Conservation (phyloP, 1,139 yeast species). For the Geotrichum restrictum region DNA sequence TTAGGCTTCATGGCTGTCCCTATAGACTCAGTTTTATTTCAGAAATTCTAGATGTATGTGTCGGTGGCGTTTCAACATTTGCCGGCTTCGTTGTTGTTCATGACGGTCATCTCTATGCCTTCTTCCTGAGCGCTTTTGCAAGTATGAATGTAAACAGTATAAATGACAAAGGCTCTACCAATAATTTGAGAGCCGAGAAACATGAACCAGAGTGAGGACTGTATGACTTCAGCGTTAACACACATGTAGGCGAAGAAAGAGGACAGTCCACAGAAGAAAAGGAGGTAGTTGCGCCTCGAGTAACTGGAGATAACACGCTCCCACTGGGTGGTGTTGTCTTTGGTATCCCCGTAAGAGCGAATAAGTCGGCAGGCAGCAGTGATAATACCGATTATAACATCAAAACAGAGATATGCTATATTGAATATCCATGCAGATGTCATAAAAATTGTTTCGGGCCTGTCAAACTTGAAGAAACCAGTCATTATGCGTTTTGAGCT, state of each 20-base stretch:
- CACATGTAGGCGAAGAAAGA: neutral
- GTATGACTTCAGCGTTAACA: neutral
- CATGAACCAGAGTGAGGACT: conserved; percentile 1
- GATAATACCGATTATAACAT: neutral
- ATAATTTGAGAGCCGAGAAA: conserved; percentile 2
- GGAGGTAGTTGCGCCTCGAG: neutral
- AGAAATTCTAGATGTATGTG: too few relatives aligned
- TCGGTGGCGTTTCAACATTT: too few relatives aligned
- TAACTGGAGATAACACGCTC: conserved; percentile 5
- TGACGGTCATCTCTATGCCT: too few relatives aligned
- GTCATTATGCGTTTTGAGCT: neutral
- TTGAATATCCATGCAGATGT: neutral
- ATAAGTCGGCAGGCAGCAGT: neutral
- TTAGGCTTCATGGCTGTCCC: too few relatives aligned
- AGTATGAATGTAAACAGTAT: neutral
- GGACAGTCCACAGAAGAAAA: neutral
- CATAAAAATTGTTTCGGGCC: neutral
- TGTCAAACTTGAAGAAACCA: neutral
- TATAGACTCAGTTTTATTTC: too few relatives aligned
- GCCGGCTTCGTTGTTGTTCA: too few relatives aligned
- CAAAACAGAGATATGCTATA: neutral
- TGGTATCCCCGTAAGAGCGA: neutral
- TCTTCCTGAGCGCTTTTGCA: too few relatives aligned
- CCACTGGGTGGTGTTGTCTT: conserved; percentile 4
- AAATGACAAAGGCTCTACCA: neutral